Base-by-base conservation (phyloP, 2,329 filamentous ascomycete species). In the Cladosporium sp. region DNA sequence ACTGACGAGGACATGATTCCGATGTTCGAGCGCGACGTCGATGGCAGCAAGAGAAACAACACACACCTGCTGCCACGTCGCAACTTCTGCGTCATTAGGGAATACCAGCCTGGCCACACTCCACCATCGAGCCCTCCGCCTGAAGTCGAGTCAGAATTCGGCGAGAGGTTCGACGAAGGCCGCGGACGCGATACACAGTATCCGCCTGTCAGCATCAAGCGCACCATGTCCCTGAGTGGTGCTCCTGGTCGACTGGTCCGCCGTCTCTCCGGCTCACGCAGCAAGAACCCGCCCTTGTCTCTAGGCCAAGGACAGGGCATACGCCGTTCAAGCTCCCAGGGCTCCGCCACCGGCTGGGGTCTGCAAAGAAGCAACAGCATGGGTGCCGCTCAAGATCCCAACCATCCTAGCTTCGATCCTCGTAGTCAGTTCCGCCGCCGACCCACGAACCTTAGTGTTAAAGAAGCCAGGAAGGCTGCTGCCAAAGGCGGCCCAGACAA, bases 1-100 rank as follows among this genome's bases (percentile, higher is more conserved):
- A 99, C 94, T 0, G 90, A 97, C 58, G 94, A 99, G 73, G 86
- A 90, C 72, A 95, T 99, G 90, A 94, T 97, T 42, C 91, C 93
- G 0, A 85, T 99, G 60, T 99, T 99, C 71, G 84, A 82, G 1
- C 85, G 91, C 58, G 94, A 95, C 63, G 90, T 97, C 1, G 91
- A 97, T 66, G 90, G 90, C 39, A 95, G 91, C 72, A 81, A 86
- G 19, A 84, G 94, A 61, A 97, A 96, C 74, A 99, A 99, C 72
- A 95, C 91, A 68, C 86, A 87, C 60, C 78, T 99, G 1, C 79
- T 97, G 9, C 92, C 92, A 19, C 88, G 94, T 59, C 84, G 94
- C 32, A 99, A 99, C 71, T 99, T 93, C 90, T 97, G 93, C 71
- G 90, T 91, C 2, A 96, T 99, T 66, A 83, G 89, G 54, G 82